Evolutionary conservation across 2,329 filamentous ascomycete genomes (phyloP).

Genomic region (Diplodia corticola): DNA sequence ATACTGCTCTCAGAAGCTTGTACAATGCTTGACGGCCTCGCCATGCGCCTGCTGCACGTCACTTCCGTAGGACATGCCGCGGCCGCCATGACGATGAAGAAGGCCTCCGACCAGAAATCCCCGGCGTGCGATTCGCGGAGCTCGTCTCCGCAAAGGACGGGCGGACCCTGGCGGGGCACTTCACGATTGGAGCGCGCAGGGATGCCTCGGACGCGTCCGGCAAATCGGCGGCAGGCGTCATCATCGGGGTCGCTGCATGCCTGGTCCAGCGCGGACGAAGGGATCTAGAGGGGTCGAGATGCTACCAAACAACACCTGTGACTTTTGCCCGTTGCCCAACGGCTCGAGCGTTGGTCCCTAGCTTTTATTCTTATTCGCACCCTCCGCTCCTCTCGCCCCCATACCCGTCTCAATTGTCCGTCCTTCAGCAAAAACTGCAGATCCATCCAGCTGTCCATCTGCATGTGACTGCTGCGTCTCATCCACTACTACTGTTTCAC

Average conservation of each 20-base stretch:
- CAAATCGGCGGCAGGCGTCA: slow-evolving; percentile 18
- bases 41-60: not conserved
- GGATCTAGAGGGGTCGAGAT: slow-evolving; percentile 21
- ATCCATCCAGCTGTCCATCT: not conserved
- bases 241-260: slow-evolving; percentile 11
- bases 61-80: not conserved
- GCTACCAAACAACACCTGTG: slow-evolving; percentile 14
- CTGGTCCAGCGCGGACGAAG: slow-evolving; percentile 18
- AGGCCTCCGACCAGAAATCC: not conserved
- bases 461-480: slow-evolving; percentile 13
- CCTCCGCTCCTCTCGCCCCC: not conserved
- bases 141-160: not conserved
- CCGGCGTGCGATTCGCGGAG: not conserved
- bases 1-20: not conserved
- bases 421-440: not conserved
- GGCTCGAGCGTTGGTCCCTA: not conserved
- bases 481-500: slow-evolving; percentile 7
- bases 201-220: not conserved
- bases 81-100: not conserved
- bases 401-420: not conserved
- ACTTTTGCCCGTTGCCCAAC: slow-evolving; percentile 3
- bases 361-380: slow-evolving; percentile 8
- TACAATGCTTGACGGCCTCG: not conserved
- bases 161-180: slow-evolving; percentile 16
- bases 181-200: not conserved